Base-by-base conservation (phyloP, 2,329 filamentous ascomycete species). In the Lecanicillium sp. region DNA sequence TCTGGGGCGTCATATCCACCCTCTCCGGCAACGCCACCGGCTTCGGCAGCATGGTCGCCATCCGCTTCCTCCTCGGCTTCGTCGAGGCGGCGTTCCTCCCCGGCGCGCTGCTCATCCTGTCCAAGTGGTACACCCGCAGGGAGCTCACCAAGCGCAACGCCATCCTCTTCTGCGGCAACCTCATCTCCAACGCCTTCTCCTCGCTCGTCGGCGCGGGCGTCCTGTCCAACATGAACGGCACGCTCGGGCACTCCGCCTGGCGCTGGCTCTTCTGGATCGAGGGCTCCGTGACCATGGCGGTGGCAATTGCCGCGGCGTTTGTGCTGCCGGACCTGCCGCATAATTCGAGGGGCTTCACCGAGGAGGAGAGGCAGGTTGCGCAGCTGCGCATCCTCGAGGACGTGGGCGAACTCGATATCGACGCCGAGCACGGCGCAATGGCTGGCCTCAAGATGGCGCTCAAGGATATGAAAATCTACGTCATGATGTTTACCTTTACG, bases 11-110 rank as follows among this genome's bases (percentile, higher is more conserved):
- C 20, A 72, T 83, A 33, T 82, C 78, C 3, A 81, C 75, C 0
- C 63, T 78, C 10, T 79, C 73, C 0, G 79, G 78, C 12, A 65
- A 69, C 19, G 74, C 71, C 0, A 61, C 71, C 11, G 74, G 67
- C 56, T 83, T 79, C 51, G 66, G 65, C 4, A 73, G 73, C 52
- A 72, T 83, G 66, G 70, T 83, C 2, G 60, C 67, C 9, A 70
- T 72, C 23, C 75, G 80, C 5, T 82, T 83, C 60, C 74, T 81
- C 56, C 63, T 84, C 0, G 80, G 80, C 3, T 79, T 81, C 51
- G 65, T 82, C 42, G 80, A 84, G 60, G 81, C 82, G 0, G 79
- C 80, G 1, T 84, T 83, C 60, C 67, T 83, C 21, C 81, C 82
- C 0, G 82, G 82, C 35, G 78, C 78, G 0, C 69, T 84, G 10